Base-by-base conservation (phyloP, 1,284 basidiomycete species). In the Tetrapyrgos nigripes region DNA sequence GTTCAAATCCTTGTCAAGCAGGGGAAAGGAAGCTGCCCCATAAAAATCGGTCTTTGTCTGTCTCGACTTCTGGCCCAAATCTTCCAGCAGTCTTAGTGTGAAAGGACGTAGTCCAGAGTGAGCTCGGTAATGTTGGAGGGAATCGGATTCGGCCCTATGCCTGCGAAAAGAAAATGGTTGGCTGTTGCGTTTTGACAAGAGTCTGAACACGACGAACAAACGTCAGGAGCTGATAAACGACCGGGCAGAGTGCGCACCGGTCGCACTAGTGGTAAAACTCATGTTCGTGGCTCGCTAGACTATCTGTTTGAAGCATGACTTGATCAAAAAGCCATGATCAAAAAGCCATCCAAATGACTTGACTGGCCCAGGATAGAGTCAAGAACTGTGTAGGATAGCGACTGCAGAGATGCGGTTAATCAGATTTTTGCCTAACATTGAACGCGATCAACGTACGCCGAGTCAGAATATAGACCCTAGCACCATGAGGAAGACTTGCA, bases 221-320 rank as follows among this genome's bases (percentile, higher is more conserved):
- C 83, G 46, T 45, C 24, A 19, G 19, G 31, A 33, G 29, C 13
- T 19, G 21, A 17, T n/a, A 14, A 19, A n/a, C 29, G 28, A 47
- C 10, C 9, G 49, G 28, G n/a, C 26, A 28, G 21, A 28, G 13
- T 13, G 29, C 35, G 29, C 10, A 57, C 55, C n/a, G 17, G 4
- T 13, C 77, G 35, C 55, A 83, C 83, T 82, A 84, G 62, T 80
- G 69, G 63, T 84, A 85, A 64, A 85, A 85, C 49, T 84, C 81
- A 56, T 83, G 82, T 64, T 83, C 77, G 62, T 84, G 82, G 0
- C 83, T 83, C 1, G 82, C 82, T 1, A 85, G 69, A 5, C 83
- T 83, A 64, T 82, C 80, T 2, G 75, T 81, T 59, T 85, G 83
- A 26, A 85, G 79, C n/a, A 74, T 68, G 21, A 84, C 70, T 80